Percentiles rank a stretch among this genome's conserved stretches.
Conservation (phyloP, 208 protist genomes). For the Phytomonas sp. region DNA sequence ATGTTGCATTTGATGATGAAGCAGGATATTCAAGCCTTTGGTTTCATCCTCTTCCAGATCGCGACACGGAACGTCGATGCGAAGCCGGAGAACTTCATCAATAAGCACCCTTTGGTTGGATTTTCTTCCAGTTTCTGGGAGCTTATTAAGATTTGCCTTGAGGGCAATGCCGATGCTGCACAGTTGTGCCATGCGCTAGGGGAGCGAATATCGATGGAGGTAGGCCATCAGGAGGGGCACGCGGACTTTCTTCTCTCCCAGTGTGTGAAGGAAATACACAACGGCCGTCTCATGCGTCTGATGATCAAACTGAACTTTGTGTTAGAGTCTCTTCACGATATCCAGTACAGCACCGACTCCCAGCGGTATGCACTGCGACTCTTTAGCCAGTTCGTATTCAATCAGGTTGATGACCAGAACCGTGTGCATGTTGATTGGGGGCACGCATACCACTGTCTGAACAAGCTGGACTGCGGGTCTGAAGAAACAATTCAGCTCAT, state of each 20-base stretch:
- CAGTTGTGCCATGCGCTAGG: slow-evolving; percentile 70
- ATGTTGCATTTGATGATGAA: slow-evolving; percentile 42
- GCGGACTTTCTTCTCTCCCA: slow-evolving; percentile 87
- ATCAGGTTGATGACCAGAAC: slow-evolving; percentile 91
- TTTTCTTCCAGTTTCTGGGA: slow-evolving; percentile 79
- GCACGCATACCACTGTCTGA: slow-evolving; percentile 93
- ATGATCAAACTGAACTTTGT: slow-evolving; percentile 93
- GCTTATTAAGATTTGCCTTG: slow-evolving; percentile 69
- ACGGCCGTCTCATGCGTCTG: slow-evolving; percentile 93
- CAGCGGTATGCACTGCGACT: slow-evolving; percentile 86
- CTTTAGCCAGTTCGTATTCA: slow-evolving; percentile 95
- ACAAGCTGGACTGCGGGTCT: slow-evolving; percentile 95
- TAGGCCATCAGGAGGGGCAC: slow-evolving; percentile 78
- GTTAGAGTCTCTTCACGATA: slow-evolving; percentile 73
- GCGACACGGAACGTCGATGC: slow-evolving; percentile 54
- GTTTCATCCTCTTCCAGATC: slow-evolving; percentile 76
- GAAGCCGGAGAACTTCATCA: slow-evolving; percentile 43
- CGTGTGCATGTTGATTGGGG: slow-evolving; percentile 88
- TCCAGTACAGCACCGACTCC: slow-evolving; percentile 61
- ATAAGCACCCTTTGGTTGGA: slow-evolving; percentile 50
- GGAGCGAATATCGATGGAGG: slow-evolving; percentile 85
- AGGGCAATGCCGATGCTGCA: slow-evolving; percentile 46
- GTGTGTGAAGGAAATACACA: slow-evolving; percentile 92
- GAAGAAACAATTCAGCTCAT: slow-evolving; percentile 92
- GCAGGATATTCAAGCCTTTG: slow-evolving; percentile 73